Evolutionary conservation across 176 grass and related monocot genomes (phyloP), one percentile per base, ranked within the genome.

Genomic region (Aegilops bicornis): DNA sequence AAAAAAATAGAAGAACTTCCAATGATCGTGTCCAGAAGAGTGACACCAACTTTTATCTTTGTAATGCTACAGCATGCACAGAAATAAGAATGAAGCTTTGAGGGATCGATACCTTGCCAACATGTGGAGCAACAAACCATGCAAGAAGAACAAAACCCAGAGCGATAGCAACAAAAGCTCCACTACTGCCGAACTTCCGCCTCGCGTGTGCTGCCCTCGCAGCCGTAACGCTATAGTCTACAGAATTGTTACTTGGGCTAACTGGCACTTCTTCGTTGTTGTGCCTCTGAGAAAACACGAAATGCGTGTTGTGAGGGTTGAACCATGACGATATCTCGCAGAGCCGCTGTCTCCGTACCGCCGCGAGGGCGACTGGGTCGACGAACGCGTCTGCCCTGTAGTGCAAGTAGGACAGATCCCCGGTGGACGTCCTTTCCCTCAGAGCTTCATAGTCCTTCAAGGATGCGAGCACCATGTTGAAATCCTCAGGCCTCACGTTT

Each of bases 281-380:
- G 62, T 79, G 66, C 32, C 87, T 90, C 59, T 94, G 85, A 76
- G 92, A 75, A 78, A 92, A 59, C 74, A 84, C 60, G 24, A 88
- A 10, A 56, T 89, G 77, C 64, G 88, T 75, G 85, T 84, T 92
- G 24, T 89, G 89, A 71, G 92, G 89, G 81, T 90, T 98, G 82
- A 98, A 98, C 96, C 96, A 98, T 22, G 86, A 91, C 4, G 93
- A 92, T 67, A 98, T 96, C 60, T 98, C 96, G n/a, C 82, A 88
- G 13, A 98, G 93, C 35, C 91, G 81, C 86, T 94, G 96, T 64
- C 96, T 92, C 23, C 91, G 82, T 88, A 98, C 92, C 15, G 87
- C 96, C 0, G 96, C 96, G 15, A 98, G 56, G 19, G 96, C 93
- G 70, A 91, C 90, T 11, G 92, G 93, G 79, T 98, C 96, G 22